Conservation (phyloP, 192 early-diverging fungal species). For the Funneliformis geosporum region DNA sequence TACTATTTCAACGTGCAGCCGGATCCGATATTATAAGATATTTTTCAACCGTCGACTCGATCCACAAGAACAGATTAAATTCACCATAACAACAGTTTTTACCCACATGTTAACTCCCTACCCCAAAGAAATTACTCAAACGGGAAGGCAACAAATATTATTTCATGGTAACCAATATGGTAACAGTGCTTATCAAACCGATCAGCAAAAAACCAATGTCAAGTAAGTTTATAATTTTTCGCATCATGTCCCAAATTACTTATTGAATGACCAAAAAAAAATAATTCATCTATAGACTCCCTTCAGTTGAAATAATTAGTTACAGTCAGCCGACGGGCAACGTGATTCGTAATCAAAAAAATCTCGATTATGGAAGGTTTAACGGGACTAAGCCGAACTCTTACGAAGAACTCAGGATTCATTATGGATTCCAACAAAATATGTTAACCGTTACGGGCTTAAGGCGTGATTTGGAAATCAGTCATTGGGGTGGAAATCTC, state of each 20-base stretch:
- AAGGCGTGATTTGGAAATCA: conserved; percentile 75
- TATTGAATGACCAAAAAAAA: not conserved
- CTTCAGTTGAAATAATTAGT: conserved; percentile 42
- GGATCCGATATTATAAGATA: conserved; percentile 53
- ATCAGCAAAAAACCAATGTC: conserved; percentile 79
- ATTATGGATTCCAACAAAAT: conserved; percentile 65
- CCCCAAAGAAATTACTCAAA: conserved; percentile 60
- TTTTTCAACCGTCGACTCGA: conserved; percentile 45
- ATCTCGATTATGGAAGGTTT: conserved; percentile 78
- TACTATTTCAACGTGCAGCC: conserved; percentile 18
- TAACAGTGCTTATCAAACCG: conserved; percentile 63
- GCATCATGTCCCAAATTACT: not conserved
- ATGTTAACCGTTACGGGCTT: conserved; percentile 60
- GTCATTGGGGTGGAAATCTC: conserved; percentile 82
- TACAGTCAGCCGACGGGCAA: conserved; percentile 41
- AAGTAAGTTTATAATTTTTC: conserved; percentile 53
- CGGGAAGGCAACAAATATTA: conserved; percentile 64
- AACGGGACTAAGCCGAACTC: conserved; percentile 44
- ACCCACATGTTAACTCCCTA: conserved; percentile 50
- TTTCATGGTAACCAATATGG: conserved; percentile 66
- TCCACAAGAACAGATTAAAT: conserved; percentile 59
- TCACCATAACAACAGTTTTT: conserved; percentile 58
- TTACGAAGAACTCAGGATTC: conserved; percentile 52
- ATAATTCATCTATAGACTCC: conserved; percentile 34
- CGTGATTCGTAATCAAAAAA: conserved; percentile 51